Conservation (phyloP, 2,329 filamentous ascomycete species). For the Xylariomycetidae sp. region DNA sequence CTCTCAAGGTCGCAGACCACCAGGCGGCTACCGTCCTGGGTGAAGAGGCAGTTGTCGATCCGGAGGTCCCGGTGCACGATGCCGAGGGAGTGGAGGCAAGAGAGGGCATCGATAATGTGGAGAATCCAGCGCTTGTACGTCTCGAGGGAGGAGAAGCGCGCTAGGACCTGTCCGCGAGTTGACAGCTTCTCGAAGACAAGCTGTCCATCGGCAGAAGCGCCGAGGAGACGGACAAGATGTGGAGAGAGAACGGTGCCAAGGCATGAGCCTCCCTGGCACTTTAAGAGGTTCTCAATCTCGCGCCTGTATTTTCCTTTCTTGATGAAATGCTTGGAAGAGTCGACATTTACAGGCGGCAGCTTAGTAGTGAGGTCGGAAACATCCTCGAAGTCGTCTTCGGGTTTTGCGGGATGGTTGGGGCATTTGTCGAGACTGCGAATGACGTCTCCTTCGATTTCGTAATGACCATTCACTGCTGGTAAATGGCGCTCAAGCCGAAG, state of each 20-base stretch:
- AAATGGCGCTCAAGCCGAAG: slow-evolving; percentile 15
- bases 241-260: slow-evolving; percentile 13
- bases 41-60: slow-evolving; percentile 21
- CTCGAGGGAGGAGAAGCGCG: slow-evolving; percentile 5
- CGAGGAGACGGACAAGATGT: slow-evolving; percentile 20
- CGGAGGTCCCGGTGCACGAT: slow-evolving; percentile 23
- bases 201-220: slow-evolving; percentile 14
- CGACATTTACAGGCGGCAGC: slow-evolving; percentile 16
- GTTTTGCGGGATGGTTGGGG: too few species aligned
- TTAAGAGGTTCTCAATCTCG: slow-evolving; percentile 22
- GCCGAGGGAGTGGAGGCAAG: slow-evolving; percentile 18
- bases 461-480: slow-evolving; percentile 9
- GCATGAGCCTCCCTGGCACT: slow-evolving; percentile 18
- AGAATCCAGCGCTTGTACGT: slow-evolving; percentile 19
- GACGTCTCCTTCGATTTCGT: slow-evolving; percentile 13
- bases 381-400: slow-evolving; percentile 14
- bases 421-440: slow-evolving; percentile 7
- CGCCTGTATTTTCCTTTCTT: slow-evolving; percentile 23
- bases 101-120: slow-evolving; percentile 18
- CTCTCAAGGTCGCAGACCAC: slow-evolving; percentile 23
- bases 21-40: slow-evolving; percentile 11
- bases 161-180: slow-evolving; percentile 3
- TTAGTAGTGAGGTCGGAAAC: slow-evolving; percentile 4
- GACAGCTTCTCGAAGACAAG: slow-evolving; percentile 21
- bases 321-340: slow-evolving; percentile 18